phyloP scores from a whole-genome alignment of 805 yeast species.

The Wickerhamiella siamensis region DNA sequence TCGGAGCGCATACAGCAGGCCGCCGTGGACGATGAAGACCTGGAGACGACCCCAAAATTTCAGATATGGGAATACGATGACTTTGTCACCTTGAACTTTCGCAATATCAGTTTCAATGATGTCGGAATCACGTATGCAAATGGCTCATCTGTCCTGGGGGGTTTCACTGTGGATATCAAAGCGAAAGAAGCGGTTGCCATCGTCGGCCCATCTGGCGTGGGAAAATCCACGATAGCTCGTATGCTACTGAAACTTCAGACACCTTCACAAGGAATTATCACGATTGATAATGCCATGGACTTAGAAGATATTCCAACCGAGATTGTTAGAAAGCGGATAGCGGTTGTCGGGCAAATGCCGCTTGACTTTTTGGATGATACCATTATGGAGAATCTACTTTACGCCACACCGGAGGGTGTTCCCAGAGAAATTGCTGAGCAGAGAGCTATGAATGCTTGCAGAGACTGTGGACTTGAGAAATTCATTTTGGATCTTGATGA shows the following conservation, averaged over 20 bases:
- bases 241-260: constrained; percentile 42
- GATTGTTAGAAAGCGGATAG: constrained; percentile 38
- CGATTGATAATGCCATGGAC: constrained; percentile 32
- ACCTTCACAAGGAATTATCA: constrained; percentile 28
- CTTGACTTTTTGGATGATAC: constrained; percentile 54
- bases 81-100: constrained; percentile 4
- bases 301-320: constrained; percentile 33
- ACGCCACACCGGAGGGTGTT: constrained; percentile 8
- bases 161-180: constrained; percentile 31
- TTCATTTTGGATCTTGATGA: constrained; percentile 36
- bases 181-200: constrained; percentile 46
- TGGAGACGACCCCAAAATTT: background rate
- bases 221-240: constrained; percentile 65
- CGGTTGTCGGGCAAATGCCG: constrained; percentile 67
- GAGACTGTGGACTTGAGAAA: constrained; percentile 39
- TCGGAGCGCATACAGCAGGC: constrained; percentile 12
- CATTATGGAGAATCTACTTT: constrained; percentile 46
- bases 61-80: background rate
- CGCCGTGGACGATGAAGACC: background rate
- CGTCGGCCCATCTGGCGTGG: constrained; percentile 81
- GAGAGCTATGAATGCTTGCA: constrained; percentile 22
- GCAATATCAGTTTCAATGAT: constrained; percentile 5
- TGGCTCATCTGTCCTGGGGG: constrained; percentile 25
- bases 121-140: constrained; percentile 11
- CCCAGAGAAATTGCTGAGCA: background rate